Conservation (phyloP, 208 protist species). For the Acanthamoeba royreba region DNA sequence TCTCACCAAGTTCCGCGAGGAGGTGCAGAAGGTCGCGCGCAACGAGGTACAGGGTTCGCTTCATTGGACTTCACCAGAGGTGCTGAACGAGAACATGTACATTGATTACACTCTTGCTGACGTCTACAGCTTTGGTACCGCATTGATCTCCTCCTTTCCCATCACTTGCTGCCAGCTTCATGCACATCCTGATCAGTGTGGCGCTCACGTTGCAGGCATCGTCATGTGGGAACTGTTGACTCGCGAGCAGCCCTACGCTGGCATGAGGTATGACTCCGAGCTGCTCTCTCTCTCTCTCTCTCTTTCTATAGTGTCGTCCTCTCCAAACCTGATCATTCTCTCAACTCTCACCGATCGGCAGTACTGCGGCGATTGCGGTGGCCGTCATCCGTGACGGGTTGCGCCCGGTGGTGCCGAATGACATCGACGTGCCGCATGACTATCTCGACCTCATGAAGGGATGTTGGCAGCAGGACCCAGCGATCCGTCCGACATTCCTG, state of each 20-base stretch:
- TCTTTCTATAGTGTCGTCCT: neutral
- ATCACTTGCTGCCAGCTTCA: too few relatives aligned
- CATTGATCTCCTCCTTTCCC: neutral
- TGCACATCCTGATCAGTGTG: too few relatives aligned
- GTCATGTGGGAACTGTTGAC: neutral
- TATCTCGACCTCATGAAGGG: neutral
- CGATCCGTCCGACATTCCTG: neutral
- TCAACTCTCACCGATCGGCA: neutral
- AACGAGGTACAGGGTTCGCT: neutral
- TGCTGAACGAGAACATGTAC: neutral
- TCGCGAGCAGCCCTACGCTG: neutral
- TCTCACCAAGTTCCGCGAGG: slow-evolving; percentile 5
- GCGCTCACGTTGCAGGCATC: neutral
- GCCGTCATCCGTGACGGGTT: neutral
- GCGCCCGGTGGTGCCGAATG: neutral
- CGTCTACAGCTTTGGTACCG: slow-evolving; percentile 29
- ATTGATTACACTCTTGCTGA: neutral
- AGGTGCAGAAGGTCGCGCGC: neutral
- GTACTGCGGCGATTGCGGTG: neutral
- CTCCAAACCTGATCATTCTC: neutral
- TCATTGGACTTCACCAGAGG: neutral
- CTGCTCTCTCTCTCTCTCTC: neutral
- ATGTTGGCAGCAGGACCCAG: neutral
- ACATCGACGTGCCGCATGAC: neutral
- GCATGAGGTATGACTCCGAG: neutral